Conservation (phyloP, 2,329 filamentous ascomycete genomes). For the Incumbomyces delicatus region DNA sequence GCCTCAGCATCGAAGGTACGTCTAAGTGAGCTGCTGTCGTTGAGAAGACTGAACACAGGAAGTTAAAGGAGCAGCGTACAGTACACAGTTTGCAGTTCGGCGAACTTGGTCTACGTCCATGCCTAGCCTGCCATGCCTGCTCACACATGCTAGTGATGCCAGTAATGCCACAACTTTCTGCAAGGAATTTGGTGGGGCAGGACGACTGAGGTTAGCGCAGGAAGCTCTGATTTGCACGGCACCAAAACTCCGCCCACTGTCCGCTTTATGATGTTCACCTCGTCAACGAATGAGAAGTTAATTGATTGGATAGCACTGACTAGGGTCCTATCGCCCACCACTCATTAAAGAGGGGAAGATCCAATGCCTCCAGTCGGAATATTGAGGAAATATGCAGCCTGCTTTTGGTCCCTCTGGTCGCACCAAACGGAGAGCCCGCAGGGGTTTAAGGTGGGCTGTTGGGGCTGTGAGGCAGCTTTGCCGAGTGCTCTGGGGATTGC, state of each 20-base stretch:
- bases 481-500: too few species aligned
- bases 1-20: too few species aligned
- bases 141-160: conserved; percentile 3
- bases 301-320: not conserved
- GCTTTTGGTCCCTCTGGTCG: too few species aligned
- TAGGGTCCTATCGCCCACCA: not conserved
- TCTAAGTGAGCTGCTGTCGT: too few species aligned
- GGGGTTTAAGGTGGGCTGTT: too few species aligned
- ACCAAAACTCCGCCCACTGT: not conserved
- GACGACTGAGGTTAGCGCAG: not conserved
- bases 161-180: not conserved
- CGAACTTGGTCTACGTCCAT: not conserved
- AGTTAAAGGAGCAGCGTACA: not conserved
- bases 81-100: not conserved
- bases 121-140: too few species aligned
- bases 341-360: not conserved
- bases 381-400: too few species aligned
- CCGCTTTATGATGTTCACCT: not conserved
- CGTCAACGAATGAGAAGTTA: not conserved
- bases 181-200: conserved; percentile 6
- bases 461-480: too few species aligned
- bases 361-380: too few species aligned
- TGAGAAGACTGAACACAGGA: too few species aligned
- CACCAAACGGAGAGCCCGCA: too few species aligned
- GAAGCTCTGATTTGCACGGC: conserved; percentile 3